Evolutionary conservation across 1,284 basidiomycete genomes (phyloP).

Genomic region (Trichosporon faecale): DNA sequence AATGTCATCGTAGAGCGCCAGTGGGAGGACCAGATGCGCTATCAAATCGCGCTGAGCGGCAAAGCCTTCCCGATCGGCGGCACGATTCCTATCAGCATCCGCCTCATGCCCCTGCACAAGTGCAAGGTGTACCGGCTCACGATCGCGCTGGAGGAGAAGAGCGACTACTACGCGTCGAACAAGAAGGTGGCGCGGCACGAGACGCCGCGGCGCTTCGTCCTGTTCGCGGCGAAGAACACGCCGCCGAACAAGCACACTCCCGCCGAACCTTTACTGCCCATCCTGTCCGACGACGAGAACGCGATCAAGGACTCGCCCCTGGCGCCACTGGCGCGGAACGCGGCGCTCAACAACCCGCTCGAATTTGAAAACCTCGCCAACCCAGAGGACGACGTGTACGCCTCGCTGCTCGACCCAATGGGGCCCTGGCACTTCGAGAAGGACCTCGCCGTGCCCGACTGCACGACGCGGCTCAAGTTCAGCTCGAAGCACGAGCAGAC

Average conservation of each 20-base stretch:
- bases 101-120: constrained; percentile 79
- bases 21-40: constrained; percentile 86
- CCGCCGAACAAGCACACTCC: constrained; percentile 49
- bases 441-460: constrained; percentile 53
- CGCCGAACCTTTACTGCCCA: constrained; percentile 56
- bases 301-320: constrained; percentile 54
- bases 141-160: constrained; percentile 78
- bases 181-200: constrained; percentile 73
- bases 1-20: constrained; percentile 81
- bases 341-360: constrained; percentile 43
- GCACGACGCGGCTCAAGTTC: constrained; percentile 61
- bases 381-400: constrained; percentile 51
- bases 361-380: constrained; percentile 50
- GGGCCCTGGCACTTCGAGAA: constrained; percentile 60
- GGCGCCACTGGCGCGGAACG: constrained; percentile 45
- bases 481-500: constrained; percentile 78
- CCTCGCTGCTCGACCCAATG: constrained; percentile 55
- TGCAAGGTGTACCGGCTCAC: constrained; percentile 75
- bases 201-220: constrained; percentile 62
- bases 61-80: constrained; percentile 81
- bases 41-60: constrained; percentile 71
- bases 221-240: constrained; percentile 65
- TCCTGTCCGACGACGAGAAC: constrained; percentile 54
- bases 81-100: constrained; percentile 73
- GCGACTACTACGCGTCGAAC: constrained; percentile 72